A percentile compares a stretch with the other conserved stretches of the same genome.
These are phyloP conservation scores for Achlya hypogyna DNA, from an alignment of 352 stramenopile genomes.

Conservation along the genomic window DNA sequence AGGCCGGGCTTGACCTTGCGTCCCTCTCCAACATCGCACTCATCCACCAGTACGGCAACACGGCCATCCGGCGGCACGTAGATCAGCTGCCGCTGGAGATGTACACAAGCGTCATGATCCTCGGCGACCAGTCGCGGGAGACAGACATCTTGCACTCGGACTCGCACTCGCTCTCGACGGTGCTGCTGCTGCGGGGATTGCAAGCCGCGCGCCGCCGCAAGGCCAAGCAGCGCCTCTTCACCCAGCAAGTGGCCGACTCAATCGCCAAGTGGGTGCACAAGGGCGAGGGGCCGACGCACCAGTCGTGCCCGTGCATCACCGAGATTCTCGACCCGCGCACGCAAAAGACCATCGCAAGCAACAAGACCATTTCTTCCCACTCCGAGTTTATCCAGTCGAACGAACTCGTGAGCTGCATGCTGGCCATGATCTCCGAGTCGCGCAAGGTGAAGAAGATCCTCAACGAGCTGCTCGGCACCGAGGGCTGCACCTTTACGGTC, in stretches of 20 bases:
- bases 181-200: slow-evolving; percentile 78
- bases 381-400: slow-evolving; percentile 87
- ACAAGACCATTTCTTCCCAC: slow-evolving; percentile 53
- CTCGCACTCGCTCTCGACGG: slow-evolving; percentile 73
- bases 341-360: slow-evolving; percentile 71
- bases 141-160: slow-evolving; percentile 80
- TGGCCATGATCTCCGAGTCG: slow-evolving; percentile 83
- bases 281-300: neutral
- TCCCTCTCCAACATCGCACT: slow-evolving; percentile 45
- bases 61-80: slow-evolving; percentile 66
- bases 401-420: slow-evolving; percentile 72
- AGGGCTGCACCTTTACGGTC: slow-evolving; percentile 66
- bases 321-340: slow-evolving; percentile 84
- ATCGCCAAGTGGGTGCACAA: slow-evolving; percentile 2
- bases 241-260: neutral
- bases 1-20: slow-evolving; percentile 45
- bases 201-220: slow-evolving; percentile 23
- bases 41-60: slow-evolving; percentile 72
- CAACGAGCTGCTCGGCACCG: slow-evolving; percentile 58
- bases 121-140: slow-evolving; percentile 63
- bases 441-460: slow-evolving; percentile 75
- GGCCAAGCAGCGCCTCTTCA: neutral
- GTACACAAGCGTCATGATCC: slow-evolving; percentile 81
- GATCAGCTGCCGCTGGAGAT: slow-evolving; percentile 46
- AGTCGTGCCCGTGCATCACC: slow-evolving; percentile 64